These are phyloP conservation scores for Tilletia setariae DNA, from an alignment of 1,284 basidiomycete genomes.

Conservation along the genomic window DNA sequence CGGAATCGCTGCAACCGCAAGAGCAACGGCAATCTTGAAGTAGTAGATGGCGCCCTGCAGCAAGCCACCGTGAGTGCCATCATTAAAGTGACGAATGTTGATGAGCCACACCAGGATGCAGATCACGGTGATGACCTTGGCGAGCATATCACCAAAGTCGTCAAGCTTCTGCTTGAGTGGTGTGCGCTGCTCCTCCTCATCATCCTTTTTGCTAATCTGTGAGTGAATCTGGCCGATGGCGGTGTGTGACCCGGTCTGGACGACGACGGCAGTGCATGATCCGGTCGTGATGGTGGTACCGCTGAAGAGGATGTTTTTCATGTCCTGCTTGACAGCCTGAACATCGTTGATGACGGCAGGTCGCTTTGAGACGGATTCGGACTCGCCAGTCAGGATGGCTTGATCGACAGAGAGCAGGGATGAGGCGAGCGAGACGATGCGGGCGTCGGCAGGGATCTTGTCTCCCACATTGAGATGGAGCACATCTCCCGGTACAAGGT, in stretches of 20 bases:
- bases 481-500: conserved; percentile 52
- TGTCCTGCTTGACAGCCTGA: conserved; percentile 52
- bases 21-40: conserved; percentile 54
- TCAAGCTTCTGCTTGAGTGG: conserved; percentile 53
- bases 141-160: conserved; percentile 52
- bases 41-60: conserved; percentile 53
- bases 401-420: conserved; percentile 50
- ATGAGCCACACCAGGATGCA: conserved; percentile 54
- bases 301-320: conserved; percentile 52
- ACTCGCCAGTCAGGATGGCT: conserved; percentile 53
- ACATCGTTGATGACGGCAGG: conserved; percentile 35
- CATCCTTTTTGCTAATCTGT: conserved; percentile 42
- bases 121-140: conserved; percentile 52
- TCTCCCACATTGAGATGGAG: conserved; percentile 49
- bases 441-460: conserved; percentile 52
- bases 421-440: conserved; percentile 47
- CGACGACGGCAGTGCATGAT: conserved; percentile 44
- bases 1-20: conserved; percentile 53
- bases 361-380: conserved; percentile 48
- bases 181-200: conserved; percentile 36
- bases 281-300: conserved; percentile 51
- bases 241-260: conserved; percentile 44
- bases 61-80: conserved; percentile 51
- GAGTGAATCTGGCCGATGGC: conserved; percentile 53
- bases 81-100: conserved; percentile 52